Evolutionary conservation across 116 monocot species (phyloP), one percentile per base, ranked within the genome.

Genomic region (Trichopus zeylanicus): DNA sequence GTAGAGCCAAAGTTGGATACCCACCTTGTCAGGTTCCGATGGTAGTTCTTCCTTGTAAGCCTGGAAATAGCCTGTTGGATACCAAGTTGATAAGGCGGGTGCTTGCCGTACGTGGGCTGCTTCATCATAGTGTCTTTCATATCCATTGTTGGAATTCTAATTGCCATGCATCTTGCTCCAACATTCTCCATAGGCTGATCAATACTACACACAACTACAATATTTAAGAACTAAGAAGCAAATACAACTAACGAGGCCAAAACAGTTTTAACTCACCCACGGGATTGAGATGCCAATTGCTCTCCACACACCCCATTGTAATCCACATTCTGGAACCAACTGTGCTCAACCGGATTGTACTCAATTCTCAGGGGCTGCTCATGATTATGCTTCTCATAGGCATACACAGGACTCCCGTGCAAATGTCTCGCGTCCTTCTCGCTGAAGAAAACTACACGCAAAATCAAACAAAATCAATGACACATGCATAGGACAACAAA

Each of bases 331-430:
- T 46, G 23, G 3, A 37, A 12, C 60, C 60, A 60, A 46, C 46
- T 46, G 6, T 19, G 27, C 46, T 46, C 38, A 60, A 26, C 21
- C 27, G 71, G 73, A 13, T 72, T 51, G 46, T 66, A 18, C 47
- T 52, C 53, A 60, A 81, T 51, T 32, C 39, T 62, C 26, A 87
- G 51, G 3, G 83, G 65, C 55, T 71, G 55, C 64, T 79, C 65
- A 39, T 33, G 22, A 12, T 23, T 22, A 29, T 78, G 74, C 49
- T 39, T 72, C 8, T 83, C 70, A 46, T 80, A 80, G 5, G 77
- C 76, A 53, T 68, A 63, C 8, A 57, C 71, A 11, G 73, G 71
- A 25, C 48, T 77, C 30, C 35, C 66, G 48, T 63, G 67, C 29
- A 42, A 46, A 39, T 61, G 47, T 46, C 49, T 72, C 35, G 68